Evolutionary conservation across 805 yeast species (phyloP).

Genomic region (Yarrowia porcina): DNA sequence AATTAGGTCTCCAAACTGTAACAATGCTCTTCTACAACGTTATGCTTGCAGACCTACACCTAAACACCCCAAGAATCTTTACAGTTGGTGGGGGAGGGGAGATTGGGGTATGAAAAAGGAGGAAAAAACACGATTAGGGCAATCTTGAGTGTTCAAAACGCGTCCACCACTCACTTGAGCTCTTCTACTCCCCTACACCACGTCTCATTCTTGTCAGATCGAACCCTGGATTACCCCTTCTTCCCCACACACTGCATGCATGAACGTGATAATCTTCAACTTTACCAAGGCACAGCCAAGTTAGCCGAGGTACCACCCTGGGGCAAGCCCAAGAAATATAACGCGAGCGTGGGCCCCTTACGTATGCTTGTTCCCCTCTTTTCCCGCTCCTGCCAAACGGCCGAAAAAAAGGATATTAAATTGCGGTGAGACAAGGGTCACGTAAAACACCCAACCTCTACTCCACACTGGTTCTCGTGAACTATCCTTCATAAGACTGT

Average conservation of each 20-base stretch:
- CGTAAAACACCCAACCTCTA: not conserved
- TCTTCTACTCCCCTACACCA: too few relatives aligned
- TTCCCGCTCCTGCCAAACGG: not conserved
- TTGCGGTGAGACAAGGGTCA: not conserved
- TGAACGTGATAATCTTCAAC: constrained; percentile 25
- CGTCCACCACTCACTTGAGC: too few relatives aligned
- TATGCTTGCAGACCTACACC: not conserved
- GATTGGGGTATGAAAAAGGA: too few relatives aligned
- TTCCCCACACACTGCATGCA: constrained; percentile 26
- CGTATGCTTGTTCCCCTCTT: not conserved
- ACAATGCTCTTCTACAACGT: constrained; percentile 6
- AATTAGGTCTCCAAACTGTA: not conserved
- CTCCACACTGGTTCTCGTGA: not conserved
- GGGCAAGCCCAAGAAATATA: too few relatives aligned
- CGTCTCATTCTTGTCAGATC: not conserved
- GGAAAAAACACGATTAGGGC: too few relatives aligned
- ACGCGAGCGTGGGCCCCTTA: not conserved
- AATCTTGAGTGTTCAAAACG: too few relatives aligned
- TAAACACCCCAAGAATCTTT: not conserved
- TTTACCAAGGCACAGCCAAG: constrained; percentile 9
- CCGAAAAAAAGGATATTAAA: not conserved
- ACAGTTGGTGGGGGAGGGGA: too few relatives aligned
- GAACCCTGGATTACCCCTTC: constrained; percentile 1
- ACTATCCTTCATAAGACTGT: not conserved
- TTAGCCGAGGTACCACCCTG: constrained; percentile 10